Base-by-base conservation (phyloP, 768 basidiomycete genomes). In the Chalciporus piperatus region DNA sequence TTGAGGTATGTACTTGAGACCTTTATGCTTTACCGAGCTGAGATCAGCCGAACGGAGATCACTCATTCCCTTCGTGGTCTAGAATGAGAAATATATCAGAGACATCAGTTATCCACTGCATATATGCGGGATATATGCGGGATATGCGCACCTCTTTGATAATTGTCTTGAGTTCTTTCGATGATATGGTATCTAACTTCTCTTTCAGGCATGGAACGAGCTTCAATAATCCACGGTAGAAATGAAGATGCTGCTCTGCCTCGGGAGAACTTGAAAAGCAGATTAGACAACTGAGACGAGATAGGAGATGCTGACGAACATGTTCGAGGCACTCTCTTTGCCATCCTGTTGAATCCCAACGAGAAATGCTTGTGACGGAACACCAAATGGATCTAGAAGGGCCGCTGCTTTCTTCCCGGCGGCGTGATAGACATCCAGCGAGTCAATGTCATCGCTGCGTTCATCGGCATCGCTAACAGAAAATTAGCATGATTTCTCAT, bases 11-110 rank as follows among this genome's bases (percentile, higher is more conserved):
- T 42, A 49, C 28, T 49, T 49, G 9, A 42, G 40, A 2, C 40
- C 48, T 19, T 49, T 49, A 28, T 49, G 48, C 17, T 49, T 49
- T 22, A 49, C 4, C 2, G 48, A 49, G 25, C 38, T 48, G 41
- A 48, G 41, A 4, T 28, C 47, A 19, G 47, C 41, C n/a, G 38
- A 48, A 6, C 16, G 39, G 32, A 35, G n/a, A 7, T 49, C 27
- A 9, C 48, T 49, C 40, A 42, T 49, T 12, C 40, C 30, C 11
- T 9, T 45, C 16, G 16, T 45, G 28, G 30, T 13, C 43, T 45
- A 32, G 11, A n/a, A 23, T 14, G 10, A 19, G 11, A 17, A 7
- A 25, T 25, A 7, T 25, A 30, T n/a, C n/a, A n/a, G n/a, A n/a
- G n/a, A n/a, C n/a, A n/a, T n/a, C n/a, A n/a, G n/a, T n/a, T n/a